Evolutionary conservation across 2,329 filamentous ascomycete genomes (phyloP).

Genomic region (Ophiostoma triangulosporum): DNA sequence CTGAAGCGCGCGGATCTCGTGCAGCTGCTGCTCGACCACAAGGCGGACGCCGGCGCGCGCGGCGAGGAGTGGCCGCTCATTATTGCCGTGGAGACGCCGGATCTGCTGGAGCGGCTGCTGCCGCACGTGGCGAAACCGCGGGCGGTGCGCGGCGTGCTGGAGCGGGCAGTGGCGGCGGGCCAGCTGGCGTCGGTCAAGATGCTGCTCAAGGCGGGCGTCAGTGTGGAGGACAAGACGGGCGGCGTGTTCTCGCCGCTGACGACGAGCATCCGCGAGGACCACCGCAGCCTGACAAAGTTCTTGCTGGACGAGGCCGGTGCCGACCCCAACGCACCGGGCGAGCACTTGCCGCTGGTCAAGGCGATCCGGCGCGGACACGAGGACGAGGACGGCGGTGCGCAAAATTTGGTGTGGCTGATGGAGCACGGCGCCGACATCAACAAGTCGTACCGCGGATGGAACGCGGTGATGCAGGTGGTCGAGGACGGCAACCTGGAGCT

Average conservation of each 20-base stretch:
- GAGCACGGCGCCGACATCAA: conserved; percentile 54
- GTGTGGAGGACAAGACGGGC: conserved; percentile 57
- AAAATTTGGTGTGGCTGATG: conserved; percentile 37
- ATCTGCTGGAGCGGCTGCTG: conserved; percentile 37
- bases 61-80: conserved; percentile 46
- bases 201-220: conserved; percentile 49
- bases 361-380: conserved; percentile 45
- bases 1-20: conserved; percentile 37
- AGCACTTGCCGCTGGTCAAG: conserved; percentile 59
- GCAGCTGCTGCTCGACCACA: conserved; percentile 21
- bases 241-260: conserved; percentile 47
- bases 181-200: conserved; percentile 55
- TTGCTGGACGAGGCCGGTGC: conserved; percentile 15
- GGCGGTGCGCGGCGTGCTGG: conserved; percentile 18
- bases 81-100: conserved; percentile 51
- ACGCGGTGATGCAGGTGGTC: conserved; percentile 49
- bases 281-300: conserved; percentile 41
- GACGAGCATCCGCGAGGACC: conserved; percentile 23
- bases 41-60: conserved; percentile 20
- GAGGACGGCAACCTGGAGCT: conserved; percentile 47
- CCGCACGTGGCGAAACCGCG: conserved; percentile 40
- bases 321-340: conserved; percentile 34
- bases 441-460: conserved; percentile 53
- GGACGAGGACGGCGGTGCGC: conserved; percentile 44
- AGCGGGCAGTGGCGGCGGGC: conserved; percentile 32